Evolutionary conservation across 495 filamentous ascomycete species (phyloP).

Genomic region (Corynascus novoguineensis): DNA sequence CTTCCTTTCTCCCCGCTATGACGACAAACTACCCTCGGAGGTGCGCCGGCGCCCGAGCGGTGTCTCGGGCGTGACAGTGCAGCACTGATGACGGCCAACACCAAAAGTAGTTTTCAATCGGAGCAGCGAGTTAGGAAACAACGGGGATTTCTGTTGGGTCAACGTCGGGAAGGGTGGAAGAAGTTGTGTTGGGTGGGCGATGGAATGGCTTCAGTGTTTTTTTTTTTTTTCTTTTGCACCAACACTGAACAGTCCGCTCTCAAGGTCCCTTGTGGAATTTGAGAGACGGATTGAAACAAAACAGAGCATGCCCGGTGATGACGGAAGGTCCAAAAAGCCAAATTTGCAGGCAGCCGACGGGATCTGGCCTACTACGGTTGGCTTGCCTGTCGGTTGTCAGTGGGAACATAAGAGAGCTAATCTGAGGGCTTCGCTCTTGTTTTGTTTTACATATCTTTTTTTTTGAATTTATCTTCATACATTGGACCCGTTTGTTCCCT

Average conservation of each 20-base stretch:
- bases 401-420: constrained; percentile 60
- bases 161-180: background rate
- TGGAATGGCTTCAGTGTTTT: background rate
- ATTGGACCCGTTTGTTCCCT: too few relatives aligned
- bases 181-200: background rate
- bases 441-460: too few relatives aligned
- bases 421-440: constrained; percentile 45
- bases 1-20: constrained; percentile 17
- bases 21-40: constrained; percentile 16
- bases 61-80: constrained; percentile 16
- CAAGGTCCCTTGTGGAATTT: constrained; percentile 2
- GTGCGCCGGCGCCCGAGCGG: constrained; percentile 14
- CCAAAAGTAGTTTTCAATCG: constrained; percentile 57
- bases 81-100: constrained; percentile 34
- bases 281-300: constrained; percentile 22
- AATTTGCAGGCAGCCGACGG: constrained; percentile 54
- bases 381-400: constrained; percentile 39
- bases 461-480: too few relatives aligned
- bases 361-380: constrained; percentile 11
- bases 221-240: constrained; percentile 1
- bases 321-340: constrained; percentile 57
- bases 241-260: background rate
- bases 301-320: constrained; percentile 47
- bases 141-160: background rate
- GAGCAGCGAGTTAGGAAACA: constrained; percentile 30